Evolutionary conservation across 1,284 basidiomycete species (phyloP).

Genomic region (Macrocybe sp.): DNA sequence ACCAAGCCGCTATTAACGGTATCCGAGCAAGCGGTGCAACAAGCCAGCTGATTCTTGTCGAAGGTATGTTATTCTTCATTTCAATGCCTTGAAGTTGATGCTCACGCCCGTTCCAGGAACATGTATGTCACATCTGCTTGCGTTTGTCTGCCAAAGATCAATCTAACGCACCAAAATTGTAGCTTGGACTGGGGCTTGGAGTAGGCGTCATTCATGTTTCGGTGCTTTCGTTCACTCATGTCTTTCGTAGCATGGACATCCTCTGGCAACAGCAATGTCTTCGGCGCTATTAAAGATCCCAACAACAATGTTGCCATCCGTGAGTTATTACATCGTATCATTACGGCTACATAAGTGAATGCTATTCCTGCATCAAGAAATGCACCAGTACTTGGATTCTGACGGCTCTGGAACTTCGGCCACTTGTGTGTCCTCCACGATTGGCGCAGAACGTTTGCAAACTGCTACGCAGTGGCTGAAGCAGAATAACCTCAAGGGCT

Average conservation of each 20-base stretch:
- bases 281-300: conserved; percentile 50
- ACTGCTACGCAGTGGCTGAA: conserved; percentile 56
- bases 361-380: conserved; percentile 32
- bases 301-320: conserved; percentile 58
- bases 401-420: conserved; percentile 55
- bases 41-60: conserved; percentile 48
- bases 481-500: conserved; percentile 54
- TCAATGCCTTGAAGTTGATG: not conserved
- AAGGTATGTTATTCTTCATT: conserved; percentile 31
- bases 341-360: not conserved
- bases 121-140: conserved; percentile 23
- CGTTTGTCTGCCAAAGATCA: not conserved
- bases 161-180: conserved; percentile 1
- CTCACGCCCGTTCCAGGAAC: conserved; percentile 25
- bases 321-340: conserved; percentile 19
- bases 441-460: conserved; percentile 51
- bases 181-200: conserved; percentile 49
- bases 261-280: conserved; percentile 51
- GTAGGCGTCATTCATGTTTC: conserved; percentile 18
- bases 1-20: conserved; percentile 59
- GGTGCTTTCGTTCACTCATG: conserved; percentile 1
- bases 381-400: conserved; percentile 69
- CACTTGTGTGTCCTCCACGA: conserved; percentile 54
- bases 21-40: conserved; percentile 58
- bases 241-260: conserved; percentile 38